phyloP scores from a whole-genome alignment of 768 basidiomycete genomes.

The Amanita rimosa region DNA sequence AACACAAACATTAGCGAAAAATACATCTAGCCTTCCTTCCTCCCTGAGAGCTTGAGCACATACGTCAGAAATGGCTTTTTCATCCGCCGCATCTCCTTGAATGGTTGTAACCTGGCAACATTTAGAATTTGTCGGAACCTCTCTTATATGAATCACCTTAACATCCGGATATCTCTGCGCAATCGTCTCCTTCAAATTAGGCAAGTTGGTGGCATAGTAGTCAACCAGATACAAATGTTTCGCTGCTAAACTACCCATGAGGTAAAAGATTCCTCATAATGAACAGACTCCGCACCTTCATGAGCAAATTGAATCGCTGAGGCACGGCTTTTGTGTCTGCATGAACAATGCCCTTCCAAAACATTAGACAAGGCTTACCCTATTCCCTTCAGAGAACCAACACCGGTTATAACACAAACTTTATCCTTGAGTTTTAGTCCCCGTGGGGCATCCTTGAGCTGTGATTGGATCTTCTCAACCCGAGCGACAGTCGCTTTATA shows the following conservation, averaged over 20 bases:
- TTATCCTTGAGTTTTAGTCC: slow-evolving; percentile 55
- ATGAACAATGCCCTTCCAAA: neutral
- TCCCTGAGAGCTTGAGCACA: slow-evolving; percentile 69
- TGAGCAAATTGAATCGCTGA: slow-evolving; percentile 65
- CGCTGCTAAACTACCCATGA: slow-evolving; percentile 39
- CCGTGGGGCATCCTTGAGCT: slow-evolving; percentile 44
- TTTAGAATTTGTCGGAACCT: neutral
- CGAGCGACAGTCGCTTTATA: slow-evolving; percentile 53
- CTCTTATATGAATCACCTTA: slow-evolving; percentile 37
- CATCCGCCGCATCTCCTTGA: slow-evolving; percentile 79
- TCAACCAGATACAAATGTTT: slow-evolving; percentile 69
- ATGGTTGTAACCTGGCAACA: slow-evolving; percentile 54
- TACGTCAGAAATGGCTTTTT: slow-evolving; percentile 49
- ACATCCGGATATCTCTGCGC: slow-evolving; percentile 61
- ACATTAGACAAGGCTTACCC: slow-evolving; percentile 41
- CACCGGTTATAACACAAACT: slow-evolving; percentile 84
- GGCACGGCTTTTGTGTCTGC: slow-evolving; percentile 41
- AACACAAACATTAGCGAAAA: slow-evolving; percentile 83
- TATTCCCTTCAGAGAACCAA: slow-evolving; percentile 79
- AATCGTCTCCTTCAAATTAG: slow-evolving; percentile 60
- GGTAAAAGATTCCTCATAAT: neutral
- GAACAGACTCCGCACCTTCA: slow-evolving; percentile 39
- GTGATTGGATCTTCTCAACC: slow-evolving; percentile 55
- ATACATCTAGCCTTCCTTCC: slow-evolving; percentile 82
- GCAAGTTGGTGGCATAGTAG: slow-evolving; percentile 55